Evolutionary conservation across 2,329 filamentous ascomycete genomes (phyloP).

Genomic region (Ceratocystis cacaofunesta): DNA sequence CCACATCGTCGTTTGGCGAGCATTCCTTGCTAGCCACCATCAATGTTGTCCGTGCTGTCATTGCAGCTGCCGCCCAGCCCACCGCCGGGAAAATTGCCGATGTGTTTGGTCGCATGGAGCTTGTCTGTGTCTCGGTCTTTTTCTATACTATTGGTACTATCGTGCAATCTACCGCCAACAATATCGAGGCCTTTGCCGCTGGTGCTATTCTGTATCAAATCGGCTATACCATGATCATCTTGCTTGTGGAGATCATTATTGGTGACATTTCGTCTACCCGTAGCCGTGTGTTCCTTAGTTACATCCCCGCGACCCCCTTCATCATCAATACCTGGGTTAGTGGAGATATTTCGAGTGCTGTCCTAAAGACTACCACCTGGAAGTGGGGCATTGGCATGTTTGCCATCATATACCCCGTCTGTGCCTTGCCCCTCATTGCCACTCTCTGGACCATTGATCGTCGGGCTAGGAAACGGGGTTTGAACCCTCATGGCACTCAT

Average conservation of each 20-base stretch:
- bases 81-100: conserved; percentile 46
- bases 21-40: conserved; percentile 45
- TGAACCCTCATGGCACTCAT: conserved; percentile 27
- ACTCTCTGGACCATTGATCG: conserved; percentile 35
- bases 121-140: conserved; percentile 39
- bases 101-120: conserved; percentile 48
- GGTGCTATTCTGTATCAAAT: conserved; percentile 48
- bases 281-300: conserved; percentile 49
- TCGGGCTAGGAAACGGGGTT: conserved; percentile 37
- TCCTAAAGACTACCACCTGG: conserved; percentile 38
- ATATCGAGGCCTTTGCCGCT: conserved; percentile 37
- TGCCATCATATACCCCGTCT: conserved; percentile 46
- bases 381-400: conserved; percentile 52
- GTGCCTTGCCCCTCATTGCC: conserved; percentile 40
- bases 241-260: conserved; percentile 49
- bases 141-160: conserved; percentile 46
- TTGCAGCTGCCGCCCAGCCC: conserved; percentile 43
- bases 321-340: conserved; percentile 52
- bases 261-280: conserved; percentile 49
- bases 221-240: conserved; percentile 46
- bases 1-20: conserved; percentile 33
- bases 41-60: conserved; percentile 41
- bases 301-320: conserved; percentile 44
- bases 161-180: conserved; percentile 36
- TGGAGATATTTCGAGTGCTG: conserved; percentile 38